Conservation (phyloP, 148 eudicot species). For the Oxyria digyna region DNA sequence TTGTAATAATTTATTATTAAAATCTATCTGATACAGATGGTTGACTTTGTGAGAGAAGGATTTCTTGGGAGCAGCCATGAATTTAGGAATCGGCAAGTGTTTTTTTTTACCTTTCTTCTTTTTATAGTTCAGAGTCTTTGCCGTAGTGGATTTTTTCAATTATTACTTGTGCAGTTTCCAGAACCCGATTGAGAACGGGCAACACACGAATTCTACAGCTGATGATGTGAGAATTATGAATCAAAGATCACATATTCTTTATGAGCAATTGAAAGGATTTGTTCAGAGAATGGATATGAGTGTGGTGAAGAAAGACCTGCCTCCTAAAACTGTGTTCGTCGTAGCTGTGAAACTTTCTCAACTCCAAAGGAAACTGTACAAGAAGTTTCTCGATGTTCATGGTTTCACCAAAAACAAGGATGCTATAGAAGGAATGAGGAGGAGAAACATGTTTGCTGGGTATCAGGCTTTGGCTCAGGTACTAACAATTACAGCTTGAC, state of each 20-base stretch:
- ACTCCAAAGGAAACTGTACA: conserved; percentile 66
- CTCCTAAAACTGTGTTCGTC: conserved; percentile 91
- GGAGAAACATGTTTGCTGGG: conserved; percentile 61
- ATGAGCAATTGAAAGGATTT: conserved; percentile 91
- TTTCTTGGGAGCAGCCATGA: conserved; percentile 94
- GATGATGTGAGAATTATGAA: conserved; percentile 94
- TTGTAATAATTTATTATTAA: neutral
- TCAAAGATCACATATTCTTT: conserved; percentile 88
- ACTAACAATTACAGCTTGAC: neutral
- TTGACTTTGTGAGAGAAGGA: conserved; percentile 97
- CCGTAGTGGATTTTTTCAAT: conserved; percentile 7
- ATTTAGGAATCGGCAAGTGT: conserved; percentile 81
- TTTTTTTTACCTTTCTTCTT: neutral
- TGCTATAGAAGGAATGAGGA: conserved; percentile 53
- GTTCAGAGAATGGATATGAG: conserved; percentile 98
- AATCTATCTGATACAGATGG: conserved; percentile 51
- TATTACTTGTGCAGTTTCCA: conserved; percentile 52
- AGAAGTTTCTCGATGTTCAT: conserved; percentile 80
- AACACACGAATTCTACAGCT: conserved; percentile 83
- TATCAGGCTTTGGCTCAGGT: conserved; percentile 98
- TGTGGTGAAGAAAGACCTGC: conserved; percentile 90
- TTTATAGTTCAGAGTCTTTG: neutral
- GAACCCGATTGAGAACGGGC: conserved; percentile 92
- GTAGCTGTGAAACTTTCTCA: conserved; percentile 87
- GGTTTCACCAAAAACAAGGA: conserved; percentile 50